A percentile compares a stretch with the other conserved stretches of the same genome.
phyloP scores from a whole-genome alignment of 176 grass and related monocot genomes.

The Dactylis glomerata region DNA sequence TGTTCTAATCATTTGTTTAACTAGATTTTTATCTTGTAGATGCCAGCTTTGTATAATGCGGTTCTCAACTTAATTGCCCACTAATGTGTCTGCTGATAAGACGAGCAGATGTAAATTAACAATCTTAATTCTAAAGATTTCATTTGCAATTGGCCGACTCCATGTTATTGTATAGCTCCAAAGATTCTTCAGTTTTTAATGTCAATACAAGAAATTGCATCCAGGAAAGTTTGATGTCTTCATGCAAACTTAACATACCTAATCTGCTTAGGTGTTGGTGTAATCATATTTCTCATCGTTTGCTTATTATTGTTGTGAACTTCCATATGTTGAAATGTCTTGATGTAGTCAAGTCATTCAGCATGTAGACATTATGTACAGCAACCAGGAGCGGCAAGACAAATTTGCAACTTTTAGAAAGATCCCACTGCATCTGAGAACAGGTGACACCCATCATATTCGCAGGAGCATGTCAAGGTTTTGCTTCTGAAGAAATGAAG shows the following conservation, averaged over 20 bases:
- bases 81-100: slow-evolving; percentile 70
- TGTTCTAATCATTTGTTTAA: slow-evolving; percentile 50
- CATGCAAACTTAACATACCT: neutral
- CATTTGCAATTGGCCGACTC: slow-evolving; percentile 22
- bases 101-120: slow-evolving; percentile 81
- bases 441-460: neutral
- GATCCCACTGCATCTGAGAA: no score
- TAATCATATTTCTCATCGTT: neutral
- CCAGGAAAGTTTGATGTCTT: neutral
- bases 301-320: neutral
- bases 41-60: slow-evolving; percentile 53
- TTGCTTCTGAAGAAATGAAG: neutral
- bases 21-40: slow-evolving; percentile 62
- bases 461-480: neutral
- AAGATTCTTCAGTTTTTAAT: neutral
- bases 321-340: neutral
- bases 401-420: neutral
- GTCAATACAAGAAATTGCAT: neutral
- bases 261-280: neutral
- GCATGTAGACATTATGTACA: neutral
- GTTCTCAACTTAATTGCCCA: slow-evolving; percentile 49
- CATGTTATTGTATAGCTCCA: slow-evolving; percentile 8
- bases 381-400: neutral
- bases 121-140: slow-evolving; percentile 58
- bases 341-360: neutral